Conservation (phyloP, 2,329 filamentous ascomycete species). For the Stachybotrys elegans region DNA sequence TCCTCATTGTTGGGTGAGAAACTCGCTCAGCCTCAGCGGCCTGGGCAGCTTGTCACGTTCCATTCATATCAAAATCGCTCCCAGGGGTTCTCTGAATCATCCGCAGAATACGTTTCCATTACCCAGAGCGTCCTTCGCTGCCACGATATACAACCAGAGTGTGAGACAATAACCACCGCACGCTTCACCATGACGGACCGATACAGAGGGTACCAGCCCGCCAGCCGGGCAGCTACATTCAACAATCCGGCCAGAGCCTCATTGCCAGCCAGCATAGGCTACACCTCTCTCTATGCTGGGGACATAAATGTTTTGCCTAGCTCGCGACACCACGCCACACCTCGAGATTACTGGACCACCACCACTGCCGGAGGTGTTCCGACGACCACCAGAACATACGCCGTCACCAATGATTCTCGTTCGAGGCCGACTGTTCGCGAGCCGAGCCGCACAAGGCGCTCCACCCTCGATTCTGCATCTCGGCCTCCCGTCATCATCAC, state of each 20-base stretch:
- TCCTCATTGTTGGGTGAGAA: no score
- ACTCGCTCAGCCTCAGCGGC: no score
- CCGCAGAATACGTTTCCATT: no score
- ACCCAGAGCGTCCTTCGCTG: no score
- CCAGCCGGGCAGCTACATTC: constrained; percentile 38
- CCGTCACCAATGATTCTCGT: constrained; percentile 47
- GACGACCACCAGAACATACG: constrained; percentile 51
- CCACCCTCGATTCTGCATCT: constrained; percentile 44
- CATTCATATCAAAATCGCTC: no score
- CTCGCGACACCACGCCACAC: constrained; percentile 26
- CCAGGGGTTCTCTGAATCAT: no score
- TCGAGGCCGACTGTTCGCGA: constrained; percentile 43
- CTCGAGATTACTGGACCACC: constrained; percentile 27
- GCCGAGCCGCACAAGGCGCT: constrained; percentile 42
- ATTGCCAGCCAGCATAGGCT: constrained; percentile 45
- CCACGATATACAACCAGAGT: no score
- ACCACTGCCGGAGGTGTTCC: constrained; percentile 28
- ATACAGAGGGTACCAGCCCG: constrained; percentile 33
- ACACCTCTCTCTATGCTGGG: constrained; percentile 44
- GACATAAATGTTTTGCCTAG: constrained; percentile 51
- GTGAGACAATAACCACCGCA: no score
- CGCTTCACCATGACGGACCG: constrained; percentile 42
- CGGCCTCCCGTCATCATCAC: constrained; percentile 55
- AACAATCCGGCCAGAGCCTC: constrained; percentile 50
- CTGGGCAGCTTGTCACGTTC: no score